phyloP scores from a whole-genome alignment of 208 protist genomes.

The Leishmania braziliensis region DNA sequence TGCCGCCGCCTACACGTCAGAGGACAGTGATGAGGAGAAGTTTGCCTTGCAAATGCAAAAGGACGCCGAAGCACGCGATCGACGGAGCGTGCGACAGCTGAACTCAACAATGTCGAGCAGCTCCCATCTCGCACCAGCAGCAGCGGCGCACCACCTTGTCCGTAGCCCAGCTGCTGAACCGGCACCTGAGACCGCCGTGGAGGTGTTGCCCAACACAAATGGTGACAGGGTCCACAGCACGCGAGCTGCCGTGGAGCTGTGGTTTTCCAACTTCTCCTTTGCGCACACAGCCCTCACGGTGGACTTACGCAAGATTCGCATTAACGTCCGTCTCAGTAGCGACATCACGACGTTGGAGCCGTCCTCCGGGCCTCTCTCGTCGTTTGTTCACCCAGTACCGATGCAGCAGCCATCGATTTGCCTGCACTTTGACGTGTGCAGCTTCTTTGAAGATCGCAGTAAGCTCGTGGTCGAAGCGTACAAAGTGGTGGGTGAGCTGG shows the following conservation, averaged over 20 bases:
- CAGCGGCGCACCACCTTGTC: not conserved
- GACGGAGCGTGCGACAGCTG: constrained; percentile 8
- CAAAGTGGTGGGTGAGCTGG: constrained; percentile 47
- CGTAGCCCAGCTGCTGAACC: not conserved
- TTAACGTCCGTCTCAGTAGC: constrained; percentile 70
- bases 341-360: constrained; percentile 82
- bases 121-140: constrained; percentile 3
- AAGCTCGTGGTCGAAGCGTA: constrained; percentile 78
- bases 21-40: constrained; percentile 54
- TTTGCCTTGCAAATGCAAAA: constrained; percentile 44
- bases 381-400: constrained; percentile 83
- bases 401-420: constrained; percentile 63
- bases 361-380: constrained; percentile 70
- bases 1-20: constrained; percentile 41
- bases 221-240: not conserved
- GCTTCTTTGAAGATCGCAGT: constrained; percentile 70
- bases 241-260: constrained; percentile 52
- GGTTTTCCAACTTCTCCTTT: constrained; percentile 74
- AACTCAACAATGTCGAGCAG: constrained; percentile 3
- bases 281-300: constrained; percentile 51
- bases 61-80: constrained; percentile 27
- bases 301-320: constrained; percentile 72
- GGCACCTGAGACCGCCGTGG: not conserved
- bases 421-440: constrained; percentile 67
- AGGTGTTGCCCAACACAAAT: not conserved